Conservation (phyloP, 768 basidiomycete species). For the Psilocybe cubensis region DNA sequence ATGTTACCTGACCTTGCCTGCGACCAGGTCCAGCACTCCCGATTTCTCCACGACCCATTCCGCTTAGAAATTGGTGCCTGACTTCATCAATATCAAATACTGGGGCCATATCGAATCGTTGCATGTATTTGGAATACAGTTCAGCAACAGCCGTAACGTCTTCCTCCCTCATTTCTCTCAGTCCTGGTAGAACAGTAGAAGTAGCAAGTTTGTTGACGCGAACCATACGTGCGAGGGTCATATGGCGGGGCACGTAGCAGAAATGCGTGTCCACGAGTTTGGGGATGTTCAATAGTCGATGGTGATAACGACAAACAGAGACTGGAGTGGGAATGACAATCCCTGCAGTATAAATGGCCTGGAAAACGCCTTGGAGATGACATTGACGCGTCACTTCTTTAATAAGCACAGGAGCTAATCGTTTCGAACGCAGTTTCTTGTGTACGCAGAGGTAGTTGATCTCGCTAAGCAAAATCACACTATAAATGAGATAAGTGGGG, state of each 20-base stretch:
- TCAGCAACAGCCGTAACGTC: conserved; percentile 75
- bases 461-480: conserved; percentile 71
- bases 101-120: conserved; percentile 83
- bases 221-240: conserved; percentile 92
- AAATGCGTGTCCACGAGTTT: conserved; percentile 93
- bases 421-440: conserved; percentile 96
- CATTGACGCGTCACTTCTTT: conserved; percentile 96
- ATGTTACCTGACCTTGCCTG: conserved; percentile 85
- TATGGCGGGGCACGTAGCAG: conserved; percentile 81
- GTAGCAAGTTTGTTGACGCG: conserved; percentile 70
- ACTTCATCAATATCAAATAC: conserved; percentile 78
- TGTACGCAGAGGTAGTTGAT: conserved; percentile 98
- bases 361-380: conserved; percentile 88
- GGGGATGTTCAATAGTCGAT: conserved; percentile 87
- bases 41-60: conserved; percentile 62
- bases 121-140: conserved; percentile 79
- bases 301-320: conserved; percentile 89
- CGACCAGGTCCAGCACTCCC: conserved; percentile 54
- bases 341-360: conserved; percentile 97
- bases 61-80: conserved; percentile 87
- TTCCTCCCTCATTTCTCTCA: conserved; percentile 86
- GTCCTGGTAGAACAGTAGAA: conserved; percentile 54
- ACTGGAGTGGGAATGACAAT: conserved; percentile 94
- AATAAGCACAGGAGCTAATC: conserved; percentile 93
- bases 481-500: conserved; percentile 3